Evolutionary conservation across 805 yeast species (phyloP).

Genomic region (Torulaspora microellipsoides): DNA sequence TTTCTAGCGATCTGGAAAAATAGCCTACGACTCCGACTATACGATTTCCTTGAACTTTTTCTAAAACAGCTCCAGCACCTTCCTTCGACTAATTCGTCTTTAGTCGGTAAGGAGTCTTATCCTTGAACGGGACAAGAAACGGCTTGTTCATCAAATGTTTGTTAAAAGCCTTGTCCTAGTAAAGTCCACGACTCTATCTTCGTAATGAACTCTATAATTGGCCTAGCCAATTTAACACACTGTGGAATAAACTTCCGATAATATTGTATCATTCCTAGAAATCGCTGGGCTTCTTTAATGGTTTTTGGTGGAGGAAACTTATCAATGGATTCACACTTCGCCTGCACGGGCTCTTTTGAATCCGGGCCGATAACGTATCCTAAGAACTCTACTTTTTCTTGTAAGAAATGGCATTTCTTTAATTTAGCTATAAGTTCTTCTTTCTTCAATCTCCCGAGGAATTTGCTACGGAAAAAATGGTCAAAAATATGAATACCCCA

Average conservation of each 20-base stretch:
- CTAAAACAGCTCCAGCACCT: slow-evolving; percentile 18
- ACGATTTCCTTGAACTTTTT: slow-evolving; percentile 8
- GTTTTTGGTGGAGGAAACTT: not conserved
- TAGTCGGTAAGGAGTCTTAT: slow-evolving; percentile 1
- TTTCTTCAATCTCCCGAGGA: too few relatives aligned
- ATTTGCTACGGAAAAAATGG: too few relatives aligned
- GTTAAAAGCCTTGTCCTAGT: not conserved
- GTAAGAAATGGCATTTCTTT: not conserved
- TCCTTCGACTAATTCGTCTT: slow-evolving; percentile 14
- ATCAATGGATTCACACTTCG: not conserved
- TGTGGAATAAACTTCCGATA: not conserved
- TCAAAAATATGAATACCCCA: too few relatives aligned
- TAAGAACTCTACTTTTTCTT: not conserved
- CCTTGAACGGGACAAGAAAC: not conserved
- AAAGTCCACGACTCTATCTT: not conserved
- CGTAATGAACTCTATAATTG: not conserved
- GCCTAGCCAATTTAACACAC: not conserved
- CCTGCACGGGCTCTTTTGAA: not conserved
- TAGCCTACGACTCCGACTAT: slow-evolving; percentile 14
- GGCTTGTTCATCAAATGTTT: not conserved
- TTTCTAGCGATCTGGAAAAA: slow-evolving; percentile 7
- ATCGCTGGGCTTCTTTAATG: not conserved
- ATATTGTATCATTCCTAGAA: slow-evolving; percentile 1
- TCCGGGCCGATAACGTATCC: not conserved
- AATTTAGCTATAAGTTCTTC: not conserved